Evolutionary conservation across 441 rosid species (phyloP).

Genomic region (Raphanus hybrid): DNA sequence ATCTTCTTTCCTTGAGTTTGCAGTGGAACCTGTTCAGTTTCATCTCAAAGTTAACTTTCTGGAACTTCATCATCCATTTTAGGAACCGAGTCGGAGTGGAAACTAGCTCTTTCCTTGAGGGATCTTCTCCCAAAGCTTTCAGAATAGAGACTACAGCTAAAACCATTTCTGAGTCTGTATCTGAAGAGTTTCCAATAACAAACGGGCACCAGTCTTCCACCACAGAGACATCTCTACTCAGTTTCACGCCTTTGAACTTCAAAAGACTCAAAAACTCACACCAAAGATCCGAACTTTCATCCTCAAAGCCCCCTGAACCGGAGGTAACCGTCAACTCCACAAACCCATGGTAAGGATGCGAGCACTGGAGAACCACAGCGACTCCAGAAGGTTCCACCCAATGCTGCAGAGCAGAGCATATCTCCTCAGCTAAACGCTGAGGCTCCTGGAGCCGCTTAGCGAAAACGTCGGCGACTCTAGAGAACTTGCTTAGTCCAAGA

Average conservation of each 20-base stretch:
- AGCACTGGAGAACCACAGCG: conserved; percentile 28
- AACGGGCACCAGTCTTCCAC: conserved; percentile 19
- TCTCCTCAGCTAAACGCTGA: conserved; percentile 27
- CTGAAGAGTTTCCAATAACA: background rate
- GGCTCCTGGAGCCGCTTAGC: conserved; percentile 28
- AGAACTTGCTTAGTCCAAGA: conserved; percentile 26
- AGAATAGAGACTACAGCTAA: conserved; percentile 56
- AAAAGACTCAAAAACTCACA: conserved; percentile 11
- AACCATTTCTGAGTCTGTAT: conserved; percentile 47
- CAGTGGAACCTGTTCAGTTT: background rate
- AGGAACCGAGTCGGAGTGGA: conserved; percentile 66
- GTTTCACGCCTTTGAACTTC: conserved; percentile 19
- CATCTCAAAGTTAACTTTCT: conserved; percentile 1
- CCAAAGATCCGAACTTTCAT: conserved; percentile 18
- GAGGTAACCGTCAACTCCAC: conserved; percentile 9
- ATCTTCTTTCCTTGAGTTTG: background rate
- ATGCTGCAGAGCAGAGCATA: conserved; percentile 17
- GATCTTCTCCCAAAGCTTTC: conserved; percentile 74
- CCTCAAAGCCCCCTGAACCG: conserved; percentile 19
- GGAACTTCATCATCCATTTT: conserved; percentile 54
- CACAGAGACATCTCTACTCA: background rate
- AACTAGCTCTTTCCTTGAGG: conserved; percentile 67
- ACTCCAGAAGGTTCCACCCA: conserved; percentile 27
- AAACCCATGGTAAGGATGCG: conserved; percentile 10
- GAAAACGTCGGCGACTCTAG: conserved; percentile 20